Percentiles rank a stretch among this genome's conserved stretches.
Conservation (phyloP, 2,329 filamentous ascomycete species). For the Alternaria metachromatica region DNA sequence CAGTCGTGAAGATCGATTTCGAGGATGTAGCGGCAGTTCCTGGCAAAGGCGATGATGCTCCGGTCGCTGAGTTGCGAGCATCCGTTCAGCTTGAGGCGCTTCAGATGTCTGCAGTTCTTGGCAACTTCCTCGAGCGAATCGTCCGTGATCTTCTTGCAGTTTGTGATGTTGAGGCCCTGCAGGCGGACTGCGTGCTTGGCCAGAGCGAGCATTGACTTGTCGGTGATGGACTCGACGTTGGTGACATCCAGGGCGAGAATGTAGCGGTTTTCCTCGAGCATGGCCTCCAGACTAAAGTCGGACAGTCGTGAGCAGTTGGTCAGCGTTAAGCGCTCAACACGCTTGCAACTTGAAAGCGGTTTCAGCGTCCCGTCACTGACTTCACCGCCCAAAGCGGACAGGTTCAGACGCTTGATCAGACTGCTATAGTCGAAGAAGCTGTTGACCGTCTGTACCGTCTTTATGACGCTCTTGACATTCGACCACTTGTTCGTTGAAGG, state of each 20-base stretch:
- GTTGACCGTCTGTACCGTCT: slow-evolving; percentile 72
- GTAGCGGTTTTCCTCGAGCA: slow-evolving; percentile 79
- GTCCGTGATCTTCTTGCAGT: slow-evolving; percentile 83
- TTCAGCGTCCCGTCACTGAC: slow-evolving; percentile 90
- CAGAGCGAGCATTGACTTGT: slow-evolving; percentile 77
- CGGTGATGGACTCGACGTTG: slow-evolving; percentile 78
- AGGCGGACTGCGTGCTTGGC: slow-evolving; percentile 82
- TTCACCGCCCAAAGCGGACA: slow-evolving; percentile 76
- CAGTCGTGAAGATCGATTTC: slow-evolving; percentile 96
- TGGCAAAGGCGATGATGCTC: slow-evolving; percentile 83
- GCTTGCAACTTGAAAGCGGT: slow-evolving; percentile 82
- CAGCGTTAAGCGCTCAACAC: slow-evolving; percentile 89
- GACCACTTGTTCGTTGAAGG: slow-evolving; percentile 88
- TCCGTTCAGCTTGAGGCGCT: slow-evolving; percentile 94
- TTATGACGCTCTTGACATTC: slow-evolving; percentile 80
- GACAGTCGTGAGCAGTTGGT: slow-evolving; percentile 88
- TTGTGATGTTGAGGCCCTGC: slow-evolving; percentile 92
- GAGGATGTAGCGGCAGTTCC: slow-evolving; percentile 88
- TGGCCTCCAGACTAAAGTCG: slow-evolving; percentile 79
- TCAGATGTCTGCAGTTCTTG: slow-evolving; percentile 82
- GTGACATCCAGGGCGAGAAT: slow-evolving; percentile 92
- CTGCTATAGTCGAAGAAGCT: slow-evolving; percentile 89
- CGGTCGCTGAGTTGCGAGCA: slow-evolving; percentile 84
- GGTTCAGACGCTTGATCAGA: slow-evolving; percentile 89
- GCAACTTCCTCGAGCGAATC: slow-evolving; percentile 83